Evolutionary conservation across 208 protist genomes (phyloP).

Genomic region (Porcisia hertigi): DNA sequence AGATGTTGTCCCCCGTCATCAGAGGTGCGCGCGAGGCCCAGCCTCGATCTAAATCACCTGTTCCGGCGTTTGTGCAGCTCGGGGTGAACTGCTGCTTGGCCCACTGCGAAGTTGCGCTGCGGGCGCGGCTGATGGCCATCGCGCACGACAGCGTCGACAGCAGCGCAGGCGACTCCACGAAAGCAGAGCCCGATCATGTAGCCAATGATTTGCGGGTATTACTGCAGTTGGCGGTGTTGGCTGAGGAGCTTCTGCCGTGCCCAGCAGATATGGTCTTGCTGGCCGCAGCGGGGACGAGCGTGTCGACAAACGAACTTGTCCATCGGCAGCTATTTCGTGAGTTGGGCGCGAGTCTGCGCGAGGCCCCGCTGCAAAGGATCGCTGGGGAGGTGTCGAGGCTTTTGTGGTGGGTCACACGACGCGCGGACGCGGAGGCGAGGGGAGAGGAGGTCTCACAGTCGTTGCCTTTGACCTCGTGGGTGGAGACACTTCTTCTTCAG

Average conservation of each 20-base stretch:
- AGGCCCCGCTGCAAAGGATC: constrained; percentile 12
- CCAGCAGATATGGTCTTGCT: neutral
- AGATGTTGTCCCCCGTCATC: neutral
- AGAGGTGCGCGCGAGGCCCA: neutral
- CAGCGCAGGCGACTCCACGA: neutral
- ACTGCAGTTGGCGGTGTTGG: constrained; percentile 10
- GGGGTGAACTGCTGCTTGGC: constrained; percentile 2
- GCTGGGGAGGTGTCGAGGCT: constrained; percentile 18
- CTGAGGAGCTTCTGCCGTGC: neutral
- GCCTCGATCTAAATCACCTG: neutral
- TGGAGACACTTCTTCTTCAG: constrained; percentile 12
- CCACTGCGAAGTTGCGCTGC: constrained; percentile 12
- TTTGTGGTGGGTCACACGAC: constrained; percentile 26
- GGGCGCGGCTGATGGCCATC: neutral
- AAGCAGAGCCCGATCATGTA: neutral
- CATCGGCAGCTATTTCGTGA: constrained; percentile 1
- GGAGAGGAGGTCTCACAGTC: neutral
- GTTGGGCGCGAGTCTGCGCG: neutral
- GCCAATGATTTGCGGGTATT: neutral
- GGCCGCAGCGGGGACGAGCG: neutral
- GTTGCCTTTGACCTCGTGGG: constrained; percentile 6
- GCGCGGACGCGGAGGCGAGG: neutral
- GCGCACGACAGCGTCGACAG: neutral
- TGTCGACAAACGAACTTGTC: neutral
- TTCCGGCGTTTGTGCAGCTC: neutral